Conservation (phyloP, 768 basidiomycete species). For the Leccinum obscurum region DNA sequence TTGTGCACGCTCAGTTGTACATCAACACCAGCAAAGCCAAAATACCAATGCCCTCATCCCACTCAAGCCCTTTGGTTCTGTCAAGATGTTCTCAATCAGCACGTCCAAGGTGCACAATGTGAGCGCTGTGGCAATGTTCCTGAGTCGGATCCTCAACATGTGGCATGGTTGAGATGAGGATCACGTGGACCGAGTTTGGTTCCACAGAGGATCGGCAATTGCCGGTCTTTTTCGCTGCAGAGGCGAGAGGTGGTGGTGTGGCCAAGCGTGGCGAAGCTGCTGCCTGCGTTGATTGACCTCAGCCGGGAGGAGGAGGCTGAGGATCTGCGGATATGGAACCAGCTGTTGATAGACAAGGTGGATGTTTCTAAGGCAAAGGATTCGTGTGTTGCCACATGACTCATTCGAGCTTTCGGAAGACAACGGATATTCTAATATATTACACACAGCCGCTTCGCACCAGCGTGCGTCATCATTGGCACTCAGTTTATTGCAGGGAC, state of each 20-base stretch:
- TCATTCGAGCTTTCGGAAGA: no score
- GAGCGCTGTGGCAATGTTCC: constrained; percentile 48
- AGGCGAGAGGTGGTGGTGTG: constrained; percentile 33
- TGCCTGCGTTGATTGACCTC: constrained; percentile 46
- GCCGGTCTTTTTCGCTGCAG: background rate
- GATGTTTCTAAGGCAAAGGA: constrained; percentile 19
- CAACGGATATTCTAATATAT: no score
- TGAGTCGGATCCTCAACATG: constrained; percentile 51
- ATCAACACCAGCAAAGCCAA: constrained; percentile 33
- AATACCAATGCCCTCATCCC: constrained; percentile 4
- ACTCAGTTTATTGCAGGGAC: no score
- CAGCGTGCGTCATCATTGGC: no score
- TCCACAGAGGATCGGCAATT: constrained; percentile 15
- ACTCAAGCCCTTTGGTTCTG: constrained; percentile 21
- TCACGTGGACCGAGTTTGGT: constrained; percentile 45
- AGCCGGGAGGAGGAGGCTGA: constrained; percentile 27
- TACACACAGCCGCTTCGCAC: no score
- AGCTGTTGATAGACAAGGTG: constrained; percentile 40
- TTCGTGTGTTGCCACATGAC: constrained; percentile 32
- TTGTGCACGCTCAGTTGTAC: constrained; percentile 39
- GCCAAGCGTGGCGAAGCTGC: constrained; percentile 41
- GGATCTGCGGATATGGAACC: constrained; percentile 48
- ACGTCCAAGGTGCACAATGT: constrained; percentile 47
- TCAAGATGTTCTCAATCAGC: constrained; percentile 43
- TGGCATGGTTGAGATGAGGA: constrained; percentile 43